Percentiles rank a stretch among this genome's conserved stretches.
Evolutionary conservation across 2,329 filamentous ascomycete genomes (phyloP).

Genomic region (Hirsutella minnesotensis): DNA sequence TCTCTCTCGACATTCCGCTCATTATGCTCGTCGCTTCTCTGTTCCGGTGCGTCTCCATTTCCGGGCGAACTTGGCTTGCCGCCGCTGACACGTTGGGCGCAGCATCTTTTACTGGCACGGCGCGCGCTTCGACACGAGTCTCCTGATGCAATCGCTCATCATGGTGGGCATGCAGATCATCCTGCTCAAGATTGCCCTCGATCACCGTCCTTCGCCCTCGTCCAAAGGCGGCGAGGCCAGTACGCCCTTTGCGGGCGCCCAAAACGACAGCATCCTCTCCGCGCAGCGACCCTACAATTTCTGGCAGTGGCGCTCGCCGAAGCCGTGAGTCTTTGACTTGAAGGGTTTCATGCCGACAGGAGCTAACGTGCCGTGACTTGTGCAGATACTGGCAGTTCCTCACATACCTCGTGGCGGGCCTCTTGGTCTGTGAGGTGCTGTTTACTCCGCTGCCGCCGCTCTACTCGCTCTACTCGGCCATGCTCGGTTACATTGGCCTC

Average conservation of each 20-base stretch:
- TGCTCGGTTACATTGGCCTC: constrained; percentile 65
- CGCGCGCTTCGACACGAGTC: constrained; percentile 49
- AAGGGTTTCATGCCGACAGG: neutral
- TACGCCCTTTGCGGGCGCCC: constrained; percentile 46
- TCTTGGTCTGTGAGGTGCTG: constrained; percentile 55
- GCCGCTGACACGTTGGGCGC: constrained; percentile 10
- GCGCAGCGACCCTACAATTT: constrained; percentile 60
- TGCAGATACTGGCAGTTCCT: constrained; percentile 70
- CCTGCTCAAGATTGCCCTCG: constrained; percentile 56
- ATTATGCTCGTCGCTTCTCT: constrained; percentile 62
- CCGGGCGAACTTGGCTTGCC: neutral
- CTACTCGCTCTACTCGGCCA: constrained; percentile 53
- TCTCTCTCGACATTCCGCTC: constrained; percentile 59
- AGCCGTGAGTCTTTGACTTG: constrained; percentile 38
- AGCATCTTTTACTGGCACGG: constrained; percentile 63
- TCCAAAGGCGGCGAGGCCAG: constrained; percentile 49
- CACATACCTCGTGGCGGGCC: constrained; percentile 49
- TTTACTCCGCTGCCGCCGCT: constrained; percentile 43
- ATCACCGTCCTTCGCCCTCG: constrained; percentile 49
- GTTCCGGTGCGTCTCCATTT: constrained; percentile 37
- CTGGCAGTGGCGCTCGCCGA: constrained; percentile 68
- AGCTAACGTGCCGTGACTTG: neutral
- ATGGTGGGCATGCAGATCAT: constrained; percentile 53
- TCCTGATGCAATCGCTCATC: constrained; percentile 52
- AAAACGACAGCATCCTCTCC: constrained; percentile 24